Evolutionary conservation across 73 alveolate genomes (phyloP), one percentile per base, ranked within the genome.

Genomic region (Loxodes magnus): DNA sequence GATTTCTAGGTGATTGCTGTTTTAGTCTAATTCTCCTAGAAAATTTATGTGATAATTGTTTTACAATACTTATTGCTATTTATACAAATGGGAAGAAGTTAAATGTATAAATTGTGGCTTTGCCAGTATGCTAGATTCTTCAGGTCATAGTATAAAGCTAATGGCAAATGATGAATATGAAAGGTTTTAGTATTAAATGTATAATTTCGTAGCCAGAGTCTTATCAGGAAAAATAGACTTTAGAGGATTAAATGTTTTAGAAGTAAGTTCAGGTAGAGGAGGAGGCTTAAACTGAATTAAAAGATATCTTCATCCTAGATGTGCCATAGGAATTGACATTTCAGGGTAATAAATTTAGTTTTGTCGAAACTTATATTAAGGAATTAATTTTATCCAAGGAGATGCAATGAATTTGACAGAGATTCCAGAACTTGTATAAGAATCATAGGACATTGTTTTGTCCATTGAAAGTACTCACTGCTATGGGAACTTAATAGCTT

Each of bases 221-320:
- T 19, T 43, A 15, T 61, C 56, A 31, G 51, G 51, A 22, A 30
- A 55, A 22, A 57, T 46, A 36, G 60, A 56, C 42, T 35, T 84
- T 39, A 35, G 51, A 35, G 92, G 86, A 1, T 56, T 67, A 38
- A 74, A 58, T 20, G 50, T 84, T 4, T 34, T 84, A 7, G 96
- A 84, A 38, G 73, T 79, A 21, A 90, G 96, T n/a, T 74, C 90
- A 22, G 96, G 96, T 10, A 57, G 96, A 67, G 96, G 96, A 23
- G 96, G 96, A 23, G 92, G 96, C n/a, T 64, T 84, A 20, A 22
- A 65, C 36, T 79, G 76, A 72, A 65, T 79, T 50, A 50, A 56
- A 3, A 28, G 64, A 20, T 22, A 56, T 23, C 69, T 78, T 57
- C 36, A 60, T 5, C 90, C 93, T 9, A 46, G 22, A 15, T 21